Evolutionary conservation across 2,329 filamentous ascomycete species (phyloP).

Genomic region (Simplicillium aogashimaense): DNA sequence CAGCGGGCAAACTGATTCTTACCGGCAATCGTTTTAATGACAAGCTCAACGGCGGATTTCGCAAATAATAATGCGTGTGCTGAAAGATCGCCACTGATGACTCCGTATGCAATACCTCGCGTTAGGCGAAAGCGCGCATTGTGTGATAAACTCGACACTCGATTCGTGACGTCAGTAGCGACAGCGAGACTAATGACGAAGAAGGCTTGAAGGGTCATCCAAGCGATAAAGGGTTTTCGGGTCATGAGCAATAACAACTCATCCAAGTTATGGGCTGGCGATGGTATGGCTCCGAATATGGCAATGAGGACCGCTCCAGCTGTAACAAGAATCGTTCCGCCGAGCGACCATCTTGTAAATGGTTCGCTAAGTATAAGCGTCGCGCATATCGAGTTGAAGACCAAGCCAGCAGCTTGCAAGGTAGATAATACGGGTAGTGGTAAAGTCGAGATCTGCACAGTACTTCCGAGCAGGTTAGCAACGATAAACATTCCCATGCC

Average conservation of each 20-base stretch:
- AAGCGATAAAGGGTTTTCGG: slow-evolving; percentile 68
- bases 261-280: slow-evolving; percentile 78
- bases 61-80: slow-evolving; percentile 89
- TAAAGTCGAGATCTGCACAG: slow-evolving; percentile 93
- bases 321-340: slow-evolving; percentile 82
- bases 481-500: slow-evolving; percentile 97
- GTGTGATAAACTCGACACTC: slow-evolving; percentile 41
- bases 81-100: slow-evolving; percentile 85
- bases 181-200: slow-evolving; percentile 61
- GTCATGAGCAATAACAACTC: slow-evolving; percentile 71
- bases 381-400: slow-evolving; percentile 98
- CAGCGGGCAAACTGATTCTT: slow-evolving; percentile 91
- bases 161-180: slow-evolving; percentile 45
- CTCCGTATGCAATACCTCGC: slow-evolving; percentile 78
- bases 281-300: slow-evolving; percentile 85
- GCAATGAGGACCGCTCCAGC: slow-evolving; percentile 85
- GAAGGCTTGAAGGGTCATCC: slow-evolving; percentile 75
- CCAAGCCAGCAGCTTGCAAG: slow-evolving; percentile 86
- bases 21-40: slow-evolving; percentile 77
- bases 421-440: slow-evolving; percentile 91
- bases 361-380: slow-evolving; percentile 86
- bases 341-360: slow-evolving; percentile 87
- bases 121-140: slow-evolving; percentile 62
- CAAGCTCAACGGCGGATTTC: slow-evolving; percentile 90
- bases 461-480: slow-evolving; percentile 88